Evolutionary conservation across 352 stramenopile genomes (phyloP), one percentile per base, ranked within the genome.

Genomic region (Pythium dissotocum): DNA sequence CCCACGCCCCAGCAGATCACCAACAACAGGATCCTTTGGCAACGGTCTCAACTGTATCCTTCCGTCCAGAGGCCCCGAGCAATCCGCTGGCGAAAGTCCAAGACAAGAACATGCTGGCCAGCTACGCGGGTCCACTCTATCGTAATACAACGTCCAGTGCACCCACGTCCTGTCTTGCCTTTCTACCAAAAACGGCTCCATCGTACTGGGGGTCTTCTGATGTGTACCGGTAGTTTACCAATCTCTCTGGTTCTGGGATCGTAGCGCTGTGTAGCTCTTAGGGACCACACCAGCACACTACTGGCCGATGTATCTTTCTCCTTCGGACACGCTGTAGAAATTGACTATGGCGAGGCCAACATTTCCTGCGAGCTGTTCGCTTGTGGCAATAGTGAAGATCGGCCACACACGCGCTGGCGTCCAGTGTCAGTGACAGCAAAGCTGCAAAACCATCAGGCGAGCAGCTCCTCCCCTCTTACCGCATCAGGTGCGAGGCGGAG

Each of bases 401-500:
- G 36, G 36, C 36, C 36, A 42, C 6, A 42, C 7, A 14, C 21
- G 21, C 36, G 36, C 36, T 12, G 18, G 18, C 44, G 44, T 52
- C 44, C 44, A n/a, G n/a, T 52, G 18, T 52, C 44, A 52, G 44
- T 30, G 44, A 52, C 44, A 24, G 44, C 42, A 21, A 52, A 52
- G 44, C 44, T 13, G n/a, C 44, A 24, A 52, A 52, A 52, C 44
- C 44, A 52, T 58, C 51, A 58, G 32, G 51, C 51, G 16, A 58
- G 51, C 16, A 40, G 32, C 51, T 35, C 26, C 28, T 40, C 51
- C 51, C 32, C 51, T 40, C 32, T 58, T 58, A 40, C 32, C 32
- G 51, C 51, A 58, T 58, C 44, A 52, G 44, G 44, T 52, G 42
- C 55, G 48, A 70, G 62, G 53, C 57, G 62, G 21, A 36, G 16